A percentile compares a stretch with the other conserved stretches of the same genome.
These are phyloP conservation scores for Elongisporangium prolatum DNA, from an alignment of 352 stramenopile species.

Conservation along the genomic window DNA sequence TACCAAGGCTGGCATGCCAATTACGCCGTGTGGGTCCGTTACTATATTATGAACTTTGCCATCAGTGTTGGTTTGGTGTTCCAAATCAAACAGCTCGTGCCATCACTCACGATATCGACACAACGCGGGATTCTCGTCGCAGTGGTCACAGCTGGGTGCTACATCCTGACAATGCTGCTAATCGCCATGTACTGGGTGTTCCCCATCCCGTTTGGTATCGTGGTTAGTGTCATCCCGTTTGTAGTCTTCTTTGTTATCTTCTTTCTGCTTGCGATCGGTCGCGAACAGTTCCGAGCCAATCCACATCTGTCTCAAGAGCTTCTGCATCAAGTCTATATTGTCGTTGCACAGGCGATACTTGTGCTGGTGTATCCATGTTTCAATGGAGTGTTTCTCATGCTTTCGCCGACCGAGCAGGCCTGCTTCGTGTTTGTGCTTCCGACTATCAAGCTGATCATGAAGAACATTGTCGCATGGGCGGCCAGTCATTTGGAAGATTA, in stretches of 20 bases:
- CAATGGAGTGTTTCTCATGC: conserved; percentile 6
- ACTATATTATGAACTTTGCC: conserved; percentile 9
- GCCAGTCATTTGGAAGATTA: conserved; percentile 17
- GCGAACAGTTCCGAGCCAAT: conserved; percentile 4
- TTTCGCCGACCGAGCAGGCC: conserved; percentile 2
- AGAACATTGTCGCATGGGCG: conserved; percentile 18
- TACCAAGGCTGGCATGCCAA: conserved; percentile 16
- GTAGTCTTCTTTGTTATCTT: conserved; percentile 8
- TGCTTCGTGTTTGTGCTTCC: conserved; percentile 4
- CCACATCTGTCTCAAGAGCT: conserved; percentile 5
- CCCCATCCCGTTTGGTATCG: conserved; percentile 18
- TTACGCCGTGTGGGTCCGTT: conserved; percentile 18
- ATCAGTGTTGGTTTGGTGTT: conserved; percentile 5
- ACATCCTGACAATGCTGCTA: conserved; percentile 5
- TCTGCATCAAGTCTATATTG: conserved; percentile 11
- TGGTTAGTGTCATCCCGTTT: conserved; percentile 11
- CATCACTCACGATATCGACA: conserved; percentile 6
- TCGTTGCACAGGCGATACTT: conserved; percentile 7
- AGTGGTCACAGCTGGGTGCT: conserved; percentile 10
- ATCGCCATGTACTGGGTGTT: conserved; percentile 18
- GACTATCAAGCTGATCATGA: conserved; percentile 15
- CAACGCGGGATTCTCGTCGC: conserved; percentile 3
- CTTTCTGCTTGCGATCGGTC: conserved; percentile 9
- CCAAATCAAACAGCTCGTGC: conserved; percentile 6
- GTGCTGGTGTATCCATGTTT: conserved; percentile 10